These are phyloP conservation scores for Jaltomata sinuosa DNA, from an alignment of 257 asterid genomes.

Conservation along the genomic window DNA sequence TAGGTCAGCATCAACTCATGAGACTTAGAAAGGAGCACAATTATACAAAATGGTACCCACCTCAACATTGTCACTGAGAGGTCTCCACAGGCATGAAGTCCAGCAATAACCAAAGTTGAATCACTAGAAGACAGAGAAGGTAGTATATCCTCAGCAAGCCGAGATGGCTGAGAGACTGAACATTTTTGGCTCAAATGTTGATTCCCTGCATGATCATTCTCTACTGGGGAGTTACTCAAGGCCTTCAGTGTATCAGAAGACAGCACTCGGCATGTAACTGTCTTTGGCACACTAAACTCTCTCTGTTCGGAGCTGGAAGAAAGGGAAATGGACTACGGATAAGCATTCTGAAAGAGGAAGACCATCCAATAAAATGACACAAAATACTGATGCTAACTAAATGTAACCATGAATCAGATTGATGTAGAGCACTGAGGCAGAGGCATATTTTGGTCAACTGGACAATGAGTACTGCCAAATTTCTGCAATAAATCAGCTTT, in stretches of 20 bases:
- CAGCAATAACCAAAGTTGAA: conserved; percentile 68
- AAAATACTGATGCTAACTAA: background rate
- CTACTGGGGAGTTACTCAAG: conserved; percentile 38
- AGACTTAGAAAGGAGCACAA: background rate
- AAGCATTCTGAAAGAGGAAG: background rate
- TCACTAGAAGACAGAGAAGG: conserved; percentile 16
- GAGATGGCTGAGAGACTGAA: conserved; percentile 11
- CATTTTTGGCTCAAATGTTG: conserved; percentile 4
- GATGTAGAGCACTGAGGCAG: background rate
- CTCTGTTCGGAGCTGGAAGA: conserved; percentile 31
- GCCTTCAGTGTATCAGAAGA: conserved; percentile 51
- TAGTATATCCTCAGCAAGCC: conserved; percentile 12
- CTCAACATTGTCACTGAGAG: conserved; percentile 94
- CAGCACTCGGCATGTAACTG: conserved; percentile 72
- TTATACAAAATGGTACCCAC: conserved; percentile 24
- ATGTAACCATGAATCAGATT: background rate
- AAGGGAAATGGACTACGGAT: background rate
- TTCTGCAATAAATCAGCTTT: background rate
- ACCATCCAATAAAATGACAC: background rate
- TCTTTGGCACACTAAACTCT: conserved; percentile 45
- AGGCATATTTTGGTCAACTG: background rate
- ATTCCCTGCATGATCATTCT: conserved; percentile 22
- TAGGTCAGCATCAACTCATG: background rate
- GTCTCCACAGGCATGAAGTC: conserved; percentile 98
- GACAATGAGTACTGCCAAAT: background rate